A percentile compares a stretch with the other conserved stretches of the same genome.
phyloP scores from a whole-genome alignment of 2,329 filamentous ascomycete species.

The Aspergillus awamori region DNA sequence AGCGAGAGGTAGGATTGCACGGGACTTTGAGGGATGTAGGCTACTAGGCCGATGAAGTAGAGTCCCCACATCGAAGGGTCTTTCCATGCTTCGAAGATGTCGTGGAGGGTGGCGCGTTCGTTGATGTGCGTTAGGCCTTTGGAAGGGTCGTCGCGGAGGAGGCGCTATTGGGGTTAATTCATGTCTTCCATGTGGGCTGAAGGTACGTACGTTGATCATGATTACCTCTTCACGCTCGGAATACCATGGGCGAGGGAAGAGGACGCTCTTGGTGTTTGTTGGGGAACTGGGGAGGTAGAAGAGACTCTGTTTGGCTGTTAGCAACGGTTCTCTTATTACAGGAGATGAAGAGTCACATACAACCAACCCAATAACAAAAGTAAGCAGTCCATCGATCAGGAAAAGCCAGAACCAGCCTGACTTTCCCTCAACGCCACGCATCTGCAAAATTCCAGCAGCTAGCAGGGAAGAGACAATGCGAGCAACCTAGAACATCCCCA shows the following conservation, averaged over 20 bases:
- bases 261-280: conserved; percentile 29
- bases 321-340: background rate
- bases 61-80: conserved; percentile 56
- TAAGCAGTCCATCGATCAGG: conserved; percentile 49
- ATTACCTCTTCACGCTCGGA: conserved; percentile 33
- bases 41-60: conserved; percentile 52
- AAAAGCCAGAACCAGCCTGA: conserved; percentile 49
- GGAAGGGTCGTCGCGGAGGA: conserved; percentile 58
- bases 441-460: conserved; percentile 45
- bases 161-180: conserved; percentile 35
- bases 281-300: conserved; percentile 35
- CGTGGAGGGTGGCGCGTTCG: conserved; percentile 47
- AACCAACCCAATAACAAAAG: conserved; percentile 45
- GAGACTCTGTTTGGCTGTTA: conserved; percentile 21
- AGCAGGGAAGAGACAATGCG: conserved; percentile 43
- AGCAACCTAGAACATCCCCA: conserved; percentile 20
- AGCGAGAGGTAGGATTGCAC: conserved; percentile 58
- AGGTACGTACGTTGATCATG: conserved; percentile 23
- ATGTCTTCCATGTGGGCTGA: too few relatives aligned
- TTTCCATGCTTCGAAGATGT: conserved; percentile 50
- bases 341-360: conserved; percentile 26
- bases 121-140: conserved; percentile 54
- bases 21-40: conserved; percentile 52
- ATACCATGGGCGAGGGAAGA: conserved; percentile 31
- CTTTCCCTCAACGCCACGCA: conserved; percentile 46